Conservation (phyloP, 1,284 basidiomycete species). For the Ganoderma lucidum region DNA sequence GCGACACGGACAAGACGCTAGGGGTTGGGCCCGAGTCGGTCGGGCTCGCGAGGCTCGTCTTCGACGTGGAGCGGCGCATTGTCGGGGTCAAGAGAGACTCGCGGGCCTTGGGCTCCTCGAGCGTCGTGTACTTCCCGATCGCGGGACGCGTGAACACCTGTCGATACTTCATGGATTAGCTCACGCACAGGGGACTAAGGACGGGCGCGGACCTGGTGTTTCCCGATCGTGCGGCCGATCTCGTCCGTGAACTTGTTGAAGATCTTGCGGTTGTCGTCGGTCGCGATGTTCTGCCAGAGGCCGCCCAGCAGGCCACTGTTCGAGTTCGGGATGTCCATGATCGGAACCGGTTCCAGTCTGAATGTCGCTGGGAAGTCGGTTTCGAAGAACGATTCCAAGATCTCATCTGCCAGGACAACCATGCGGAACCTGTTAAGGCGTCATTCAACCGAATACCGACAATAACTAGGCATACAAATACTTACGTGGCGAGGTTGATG, state of each 20-base stretch:
- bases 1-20: conserved; percentile 17
- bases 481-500: conserved; percentile 84
- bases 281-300: conserved; percentile 87
- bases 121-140: conserved; percentile 83
- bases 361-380: conserved; percentile 89
- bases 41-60: conserved; percentile 53
- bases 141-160: conserved; percentile 82
- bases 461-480: background rate
- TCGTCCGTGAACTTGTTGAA: conserved; percentile 92
- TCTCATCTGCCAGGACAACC: conserved; percentile 95
- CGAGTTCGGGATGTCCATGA: conserved; percentile 66
- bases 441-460: background rate
- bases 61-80: conserved; percentile 67
- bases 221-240: conserved; percentile 92
- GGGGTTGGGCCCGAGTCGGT: conserved; percentile 11
- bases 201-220: conserved; percentile 69
- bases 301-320: conserved; percentile 80
- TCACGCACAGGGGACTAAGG: background rate
- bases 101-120: conserved; percentile 88
- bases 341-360: conserved; percentile 77
- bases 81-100: conserved; percentile 83
- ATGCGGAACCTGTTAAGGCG: conserved; percentile 82
- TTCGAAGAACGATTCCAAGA: conserved; percentile 95
- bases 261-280: conserved; percentile 87
- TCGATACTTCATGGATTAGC: background rate